Base-by-base conservation (phyloP, 2,329 filamentous ascomycete genomes). In the Beauveria asiatica region DNA sequence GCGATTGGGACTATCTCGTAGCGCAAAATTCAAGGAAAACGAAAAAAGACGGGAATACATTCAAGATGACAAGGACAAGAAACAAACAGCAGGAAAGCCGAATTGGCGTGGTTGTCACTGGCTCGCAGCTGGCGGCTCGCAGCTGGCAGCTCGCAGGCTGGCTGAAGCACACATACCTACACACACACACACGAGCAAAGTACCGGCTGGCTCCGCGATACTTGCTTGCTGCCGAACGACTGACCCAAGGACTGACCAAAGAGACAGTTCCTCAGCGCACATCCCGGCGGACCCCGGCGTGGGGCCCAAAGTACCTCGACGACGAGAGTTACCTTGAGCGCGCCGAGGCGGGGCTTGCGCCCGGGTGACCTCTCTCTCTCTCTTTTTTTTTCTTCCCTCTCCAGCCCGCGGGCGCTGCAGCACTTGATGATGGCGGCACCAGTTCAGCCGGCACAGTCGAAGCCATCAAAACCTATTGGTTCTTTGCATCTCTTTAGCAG, bases 101-200 rank as follows among this genome's bases (percentile, higher is more conserved):
- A 58, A 58, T 58, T 58, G 56, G 56, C 56, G 23, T 58, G 56
- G 39, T 58, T 50, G 46, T 58, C 56, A 58, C 46, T 58, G 56
- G 56, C 37, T 58, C 37, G 23, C 16, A 23, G 21, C 10, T 13
- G 51, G 19, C 17, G 37, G 48, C 27, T 51, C 4, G 49, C 23
- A 25, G 48, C n/a, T n/a, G 27, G 17, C 49, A 25, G 48, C n/a
- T n/a, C 17, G 8, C 49, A 52, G 49, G 41, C 30, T 52, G 50
- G 50, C 50, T 52, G 50, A 33, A 33, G 30, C 30, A 11, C 30
- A 33, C 10, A 30, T 6, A 30, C 27, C 10, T 9, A 27, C 25
- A 27, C 27, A 27, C 27, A 27, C 30, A 33, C 10, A 33, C 10
- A 33, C 4, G 11, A 33, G 30, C 25, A 30, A 44, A 37, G 53